phyloP scores from a whole-genome alignment of 805 yeast species.

The Candida ovalis region DNA sequence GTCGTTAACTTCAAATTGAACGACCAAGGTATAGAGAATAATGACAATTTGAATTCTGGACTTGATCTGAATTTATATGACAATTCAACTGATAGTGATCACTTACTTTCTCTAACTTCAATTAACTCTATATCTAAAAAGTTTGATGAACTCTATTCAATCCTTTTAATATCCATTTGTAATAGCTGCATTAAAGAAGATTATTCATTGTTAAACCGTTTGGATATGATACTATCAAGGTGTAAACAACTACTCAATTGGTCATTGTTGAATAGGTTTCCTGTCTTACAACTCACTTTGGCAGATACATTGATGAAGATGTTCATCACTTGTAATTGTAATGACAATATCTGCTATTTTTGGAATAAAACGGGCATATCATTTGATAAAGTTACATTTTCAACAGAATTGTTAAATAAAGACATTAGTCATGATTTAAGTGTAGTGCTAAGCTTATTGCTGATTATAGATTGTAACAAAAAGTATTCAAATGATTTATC shows the following conservation, averaged over 20 bases:
- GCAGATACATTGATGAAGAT: slow-evolving; percentile 27
- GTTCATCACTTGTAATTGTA: slow-evolving; percentile 12
- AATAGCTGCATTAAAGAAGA: slow-evolving; percentile 18
- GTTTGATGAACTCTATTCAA: slow-evolving; percentile 28
- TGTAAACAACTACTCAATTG: slow-evolving; percentile 28
- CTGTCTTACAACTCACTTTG: slow-evolving; percentile 23
- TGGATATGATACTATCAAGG: slow-evolving; percentile 17
- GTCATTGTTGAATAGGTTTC: slow-evolving; percentile 24
- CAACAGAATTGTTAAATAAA: slow-evolving; percentile 3
- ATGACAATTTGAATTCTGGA: neutral
- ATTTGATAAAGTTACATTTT: slow-evolving; percentile 8
- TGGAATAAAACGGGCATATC: slow-evolving; percentile 21
- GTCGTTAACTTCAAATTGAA: slow-evolving; percentile 24
- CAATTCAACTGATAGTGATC: slow-evolving; percentile 5
- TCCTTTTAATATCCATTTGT: slow-evolving; percentile 20
- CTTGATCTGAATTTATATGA: slow-evolving; percentile 1
- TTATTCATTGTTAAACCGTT: slow-evolving; percentile 11
- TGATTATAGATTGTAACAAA: slow-evolving; percentile 10
- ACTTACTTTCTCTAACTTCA: slow-evolving; percentile 18
- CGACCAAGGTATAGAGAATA: neutral
- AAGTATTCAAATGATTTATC: neutral
- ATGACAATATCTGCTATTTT: slow-evolving; percentile 17
- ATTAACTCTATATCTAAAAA: slow-evolving; percentile 12
- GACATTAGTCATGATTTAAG: slow-evolving; percentile 17
- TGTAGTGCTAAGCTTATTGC: slow-evolving; percentile 18